Percentiles rank a stretch among this genome's conserved stretches.
These are phyloP conservation scores for Pascua sp. DNA, from an alignment of 1,284 basidiomycete genomes.

Conservation along the genomic window DNA sequence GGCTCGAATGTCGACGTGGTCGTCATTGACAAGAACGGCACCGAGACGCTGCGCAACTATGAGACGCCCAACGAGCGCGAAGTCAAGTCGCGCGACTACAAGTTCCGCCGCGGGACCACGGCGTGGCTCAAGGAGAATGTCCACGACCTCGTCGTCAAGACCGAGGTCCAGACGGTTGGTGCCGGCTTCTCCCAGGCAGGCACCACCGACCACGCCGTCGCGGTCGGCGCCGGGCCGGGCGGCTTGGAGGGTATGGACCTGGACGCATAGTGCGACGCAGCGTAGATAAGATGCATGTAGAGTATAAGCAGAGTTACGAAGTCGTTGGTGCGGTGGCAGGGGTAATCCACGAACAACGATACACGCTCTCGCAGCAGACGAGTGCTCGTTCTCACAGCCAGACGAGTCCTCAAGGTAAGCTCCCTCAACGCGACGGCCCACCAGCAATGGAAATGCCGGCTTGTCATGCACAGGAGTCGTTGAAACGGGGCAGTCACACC, in stretches of 20 bases:
- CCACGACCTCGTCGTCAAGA: slow-evolving; percentile 65
- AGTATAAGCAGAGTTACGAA: slow-evolving; percentile 1
- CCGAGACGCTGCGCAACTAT: slow-evolving; percentile 86
- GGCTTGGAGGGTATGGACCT: slow-evolving; percentile 20
- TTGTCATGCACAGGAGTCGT: no score
- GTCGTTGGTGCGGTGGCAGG: no score
- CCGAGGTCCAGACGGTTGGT: slow-evolving; percentile 55
- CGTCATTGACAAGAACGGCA: slow-evolving; percentile 77
- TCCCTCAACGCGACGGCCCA: no score
- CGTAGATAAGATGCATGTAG: slow-evolving; percentile 12
- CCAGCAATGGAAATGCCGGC: no score
- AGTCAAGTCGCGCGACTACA: slow-evolving; percentile 74
- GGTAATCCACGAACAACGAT: no score
- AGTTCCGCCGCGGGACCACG: slow-evolving; percentile 80
- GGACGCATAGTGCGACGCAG: slow-evolving; percentile 9
- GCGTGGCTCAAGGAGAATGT: slow-evolving; percentile 79
- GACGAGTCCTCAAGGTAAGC: no score
- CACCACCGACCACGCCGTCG: slow-evolving; percentile 21
- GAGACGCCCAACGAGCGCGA: slow-evolving; percentile 84
- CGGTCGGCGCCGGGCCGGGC: slow-evolving; percentile 26
- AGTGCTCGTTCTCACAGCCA: no score
- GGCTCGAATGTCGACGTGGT: slow-evolving; percentile 97
- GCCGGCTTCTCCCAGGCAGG: slow-evolving; percentile 41
- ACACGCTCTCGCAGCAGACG: no score
- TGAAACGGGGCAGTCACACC: no score